Base-by-base conservation (phyloP, 768 basidiomycete genomes). In the Trametes coccinea region DNA sequence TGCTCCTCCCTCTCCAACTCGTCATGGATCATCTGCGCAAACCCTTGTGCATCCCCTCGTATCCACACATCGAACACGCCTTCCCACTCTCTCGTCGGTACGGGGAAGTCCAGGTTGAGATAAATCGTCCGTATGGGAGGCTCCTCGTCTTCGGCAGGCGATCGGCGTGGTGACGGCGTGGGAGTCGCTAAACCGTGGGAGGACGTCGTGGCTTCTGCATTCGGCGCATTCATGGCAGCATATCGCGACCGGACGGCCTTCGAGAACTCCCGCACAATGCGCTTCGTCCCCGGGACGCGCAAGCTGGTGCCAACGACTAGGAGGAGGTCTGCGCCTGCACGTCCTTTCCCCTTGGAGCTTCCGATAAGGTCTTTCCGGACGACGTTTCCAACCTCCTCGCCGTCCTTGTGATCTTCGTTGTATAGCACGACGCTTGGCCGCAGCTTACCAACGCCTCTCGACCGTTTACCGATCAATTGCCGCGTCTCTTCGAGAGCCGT, bases 281-380 rank as follows among this genome's bases (percentile, higher is more conserved):
- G 80, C 74, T 94, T 95, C 48, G 94, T 95, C 17, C 95, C 95
- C 8, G 92, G 93, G 14, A 97, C 90, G 64, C 87, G 82, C 60
- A 97, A 75, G 73, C 90, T 93, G 58, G 94, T 96, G 46, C 95
- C 95, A 16, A 92, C 94, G 13, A 97, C 94, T 54, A 97, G 75
- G 40, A 97, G 76, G 47, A 94, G 73, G 75, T 97, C 95, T 7
- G 93, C 91, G 4, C 88, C 85, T 48, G 82, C 83, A 61, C 86
- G 79, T 2, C 86, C 86, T 67, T 86, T 89, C 13, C 86, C 71
- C 50, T 70, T 71, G 2, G 80, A 83, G 7, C 82, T 79, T 7
- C 91, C 90, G 56, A 92, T 79, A 56, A 96, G 75, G 71, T 97
- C 95, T 65, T 82, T 84, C 67, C 86, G 77, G n/a, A 95, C 92